Percentiles rank a stretch among this genome's conserved stretches.
These are phyloP conservation scores for Harrya chromipes DNA, from an alignment of 768 basidiomycete genomes.

Conservation along the genomic window DNA sequence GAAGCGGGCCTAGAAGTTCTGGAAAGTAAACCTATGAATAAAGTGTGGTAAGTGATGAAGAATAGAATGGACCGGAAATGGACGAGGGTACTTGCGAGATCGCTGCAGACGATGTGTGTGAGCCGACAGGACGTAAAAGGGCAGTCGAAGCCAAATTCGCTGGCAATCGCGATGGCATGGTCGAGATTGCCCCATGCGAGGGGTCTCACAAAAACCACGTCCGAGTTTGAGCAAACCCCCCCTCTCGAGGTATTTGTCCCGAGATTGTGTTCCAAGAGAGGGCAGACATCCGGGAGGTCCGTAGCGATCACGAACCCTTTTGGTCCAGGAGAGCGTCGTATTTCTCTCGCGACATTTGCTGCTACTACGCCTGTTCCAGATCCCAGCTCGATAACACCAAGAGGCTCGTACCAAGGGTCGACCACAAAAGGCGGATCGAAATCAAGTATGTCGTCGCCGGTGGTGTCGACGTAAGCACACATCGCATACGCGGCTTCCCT, in stretches of 20 bases:
- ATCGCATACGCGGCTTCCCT: constrained; percentile 77
- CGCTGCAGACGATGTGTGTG: constrained; percentile 79
- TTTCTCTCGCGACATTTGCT: constrained; percentile 42
- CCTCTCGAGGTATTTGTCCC: neutral
- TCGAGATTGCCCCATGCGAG: constrained; percentile 66
- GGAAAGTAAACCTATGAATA: constrained; percentile 76
- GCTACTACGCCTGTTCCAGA: constrained; percentile 72
- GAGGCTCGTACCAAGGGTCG: constrained; percentile 4
- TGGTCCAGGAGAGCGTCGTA: constrained; percentile 19
- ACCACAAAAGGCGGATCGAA: constrained; percentile 56
- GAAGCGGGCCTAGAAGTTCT: constrained; percentile 70
- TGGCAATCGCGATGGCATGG: constrained; percentile 41
- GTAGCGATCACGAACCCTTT: constrained; percentile 48
- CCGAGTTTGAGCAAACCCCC: constrained; percentile 16
- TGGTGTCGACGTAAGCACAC: constrained; percentile 44
- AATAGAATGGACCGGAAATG: neutral
- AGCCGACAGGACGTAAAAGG: constrained; percentile 21
- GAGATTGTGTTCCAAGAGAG: constrained; percentile 45
- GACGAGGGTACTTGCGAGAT: constrained; percentile 55
- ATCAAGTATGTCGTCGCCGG: constrained; percentile 19
- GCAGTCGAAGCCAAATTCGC: constrained; percentile 31
- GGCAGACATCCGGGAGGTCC: constrained; percentile 74
- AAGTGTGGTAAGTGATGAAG: neutral
- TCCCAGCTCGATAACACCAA: constrained; percentile 68
- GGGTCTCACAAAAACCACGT: constrained; percentile 43